Conservation (phyloP, 2,329 filamentous ascomycete species). For the Lecanicillium sp. region DNA sequence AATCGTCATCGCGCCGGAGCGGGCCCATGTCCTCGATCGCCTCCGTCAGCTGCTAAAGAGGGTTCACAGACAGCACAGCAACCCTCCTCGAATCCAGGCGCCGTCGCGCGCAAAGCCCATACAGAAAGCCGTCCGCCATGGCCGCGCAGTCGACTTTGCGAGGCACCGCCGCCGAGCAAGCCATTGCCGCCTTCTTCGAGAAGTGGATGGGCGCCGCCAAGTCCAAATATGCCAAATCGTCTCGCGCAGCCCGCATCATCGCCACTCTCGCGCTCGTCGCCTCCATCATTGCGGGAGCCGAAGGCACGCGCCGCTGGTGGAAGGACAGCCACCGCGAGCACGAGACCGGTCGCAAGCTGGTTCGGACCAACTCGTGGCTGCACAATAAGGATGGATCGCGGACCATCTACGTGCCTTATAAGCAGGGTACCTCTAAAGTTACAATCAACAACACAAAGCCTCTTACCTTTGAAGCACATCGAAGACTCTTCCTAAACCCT, state of each 20-base stretch:
- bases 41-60: slow-evolving; percentile 3
- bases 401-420: slow-evolving; percentile 92
- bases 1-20: background rate
- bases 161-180: slow-evolving; percentile 57
- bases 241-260: slow-evolving; percentile 65
- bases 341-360: slow-evolving; percentile 73
- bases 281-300: slow-evolving; percentile 72
- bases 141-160: slow-evolving; percentile 81
- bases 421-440: slow-evolving; percentile 81
- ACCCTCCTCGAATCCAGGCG: background rate
- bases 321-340: slow-evolving; percentile 66
- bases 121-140: too few species aligned
- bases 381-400: slow-evolving; percentile 91
- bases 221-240: slow-evolving; percentile 54
- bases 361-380: slow-evolving; percentile 87
- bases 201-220: slow-evolving; percentile 51
- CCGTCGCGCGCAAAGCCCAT: background rate
- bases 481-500: slow-evolving; percentile 86
- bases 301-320: slow-evolving; percentile 76
- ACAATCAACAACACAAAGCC: slow-evolving; percentile 85
- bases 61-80: background rate
- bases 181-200: slow-evolving; percentile 57
- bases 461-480: slow-evolving; percentile 93
- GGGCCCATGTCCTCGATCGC: slow-evolving; percentile 11
- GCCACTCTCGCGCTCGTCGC: slow-evolving; percentile 69